Evolutionary conservation across 495 filamentous ascomycete species (phyloP).

Genomic region (Tuber indicum): DNA sequence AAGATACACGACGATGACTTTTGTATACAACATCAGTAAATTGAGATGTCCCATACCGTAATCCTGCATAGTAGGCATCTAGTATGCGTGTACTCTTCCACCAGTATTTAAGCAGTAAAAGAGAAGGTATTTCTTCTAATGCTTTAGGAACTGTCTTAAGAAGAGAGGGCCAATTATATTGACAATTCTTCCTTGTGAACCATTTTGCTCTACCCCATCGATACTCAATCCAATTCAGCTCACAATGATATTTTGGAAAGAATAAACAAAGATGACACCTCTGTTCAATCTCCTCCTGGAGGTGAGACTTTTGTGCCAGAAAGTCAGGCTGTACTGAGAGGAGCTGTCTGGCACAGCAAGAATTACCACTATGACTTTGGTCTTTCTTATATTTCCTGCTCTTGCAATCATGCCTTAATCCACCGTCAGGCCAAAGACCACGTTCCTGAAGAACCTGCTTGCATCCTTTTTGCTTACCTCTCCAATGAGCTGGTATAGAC

Average conservation of each 20-base stretch:
- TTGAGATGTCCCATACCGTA: slow-evolving; percentile 6
- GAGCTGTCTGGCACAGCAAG: neutral
- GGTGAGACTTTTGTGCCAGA: neutral
- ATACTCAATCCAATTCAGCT: slow-evolving; percentile 9
- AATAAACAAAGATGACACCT: neutral
- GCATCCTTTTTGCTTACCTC: neutral
- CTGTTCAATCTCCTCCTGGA: neutral
- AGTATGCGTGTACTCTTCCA: neutral
- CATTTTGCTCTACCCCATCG: slow-evolving; percentile 8
- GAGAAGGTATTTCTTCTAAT: neutral
- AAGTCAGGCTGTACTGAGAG: neutral
- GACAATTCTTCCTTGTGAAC: slow-evolving; percentile 10
- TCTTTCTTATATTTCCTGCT: neutral
- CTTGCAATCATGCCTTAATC: neutral
- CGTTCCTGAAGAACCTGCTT: neutral
- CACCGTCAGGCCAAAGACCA: neutral
- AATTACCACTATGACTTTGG: neutral
- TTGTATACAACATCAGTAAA: slow-evolving; percentile 11
- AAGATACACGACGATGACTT: slow-evolving; percentile 1
- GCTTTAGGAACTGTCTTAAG: neutral
- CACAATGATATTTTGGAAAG: neutral
- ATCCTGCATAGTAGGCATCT: neutral
- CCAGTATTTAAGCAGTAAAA: neutral
- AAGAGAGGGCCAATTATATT: slow-evolving; percentile 1
- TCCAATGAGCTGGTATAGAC: neutral